Percentiles rank a stretch among this genome's conserved stretches.
Evolutionary conservation across 2,329 filamentous ascomycete species (phyloP).

Genomic region (Botryotinia narcissicola): DNA sequence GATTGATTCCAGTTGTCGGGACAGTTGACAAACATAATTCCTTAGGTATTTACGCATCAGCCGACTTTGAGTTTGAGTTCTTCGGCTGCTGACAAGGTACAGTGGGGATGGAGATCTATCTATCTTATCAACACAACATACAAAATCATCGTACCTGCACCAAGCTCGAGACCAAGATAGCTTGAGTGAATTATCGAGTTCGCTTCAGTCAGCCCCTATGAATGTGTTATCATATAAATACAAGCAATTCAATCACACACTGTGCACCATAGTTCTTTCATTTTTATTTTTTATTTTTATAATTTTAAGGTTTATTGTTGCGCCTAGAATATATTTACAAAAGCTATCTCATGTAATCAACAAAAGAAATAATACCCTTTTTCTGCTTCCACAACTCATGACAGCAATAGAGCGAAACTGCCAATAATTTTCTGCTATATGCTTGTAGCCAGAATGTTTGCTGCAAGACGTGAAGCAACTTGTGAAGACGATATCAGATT

Average conservation of each 20-base stretch:
- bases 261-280: background rate
- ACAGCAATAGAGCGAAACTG: constrained; percentile 20
- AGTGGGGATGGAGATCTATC: background rate
- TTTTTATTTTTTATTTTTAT: constrained; percentile 5
- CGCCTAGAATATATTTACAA: constrained; percentile 17
- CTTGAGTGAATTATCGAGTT: background rate
- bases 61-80: background rate
- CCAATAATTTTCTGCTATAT: constrained; percentile 18
- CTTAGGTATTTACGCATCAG: background rate
- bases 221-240: background rate
- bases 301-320: constrained; percentile 10
- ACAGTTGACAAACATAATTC: background rate
- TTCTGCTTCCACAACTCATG: constrained; percentile 12
- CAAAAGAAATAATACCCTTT: constrained; percentile 15
- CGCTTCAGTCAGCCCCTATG: background rate
- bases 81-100: background rate
- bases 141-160: too few relatives aligned
- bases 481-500: constrained; percentile 5
- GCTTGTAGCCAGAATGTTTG: constrained; percentile 19
- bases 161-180: background rate
- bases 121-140: background rate
- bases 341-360: constrained; percentile 16
- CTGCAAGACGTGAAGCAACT: constrained; percentile 12
- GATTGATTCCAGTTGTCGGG: background rate
- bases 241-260: background rate